phyloP scores from a whole-genome alignment of 495 filamentous ascomycete genomes.

The Melanomma pulvis-pyrius region DNA sequence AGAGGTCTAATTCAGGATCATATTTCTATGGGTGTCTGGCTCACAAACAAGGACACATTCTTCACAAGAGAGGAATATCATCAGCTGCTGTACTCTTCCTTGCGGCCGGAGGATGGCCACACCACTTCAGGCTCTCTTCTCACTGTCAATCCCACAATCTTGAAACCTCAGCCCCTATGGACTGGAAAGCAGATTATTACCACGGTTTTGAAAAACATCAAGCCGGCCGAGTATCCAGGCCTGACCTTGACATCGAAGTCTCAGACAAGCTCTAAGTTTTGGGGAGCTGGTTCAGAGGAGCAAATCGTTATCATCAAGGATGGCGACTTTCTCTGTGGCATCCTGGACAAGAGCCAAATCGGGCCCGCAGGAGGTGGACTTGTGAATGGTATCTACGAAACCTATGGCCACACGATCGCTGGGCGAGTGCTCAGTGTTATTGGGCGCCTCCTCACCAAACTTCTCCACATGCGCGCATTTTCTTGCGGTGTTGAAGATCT shows the following conservation, averaged over 20 bases:
- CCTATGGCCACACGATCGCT: slow-evolving; percentile 84
- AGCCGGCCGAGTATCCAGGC: slow-evolving; percentile 70
- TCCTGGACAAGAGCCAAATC: slow-evolving; percentile 95
- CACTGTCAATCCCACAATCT: slow-evolving; percentile 75
- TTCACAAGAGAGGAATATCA: slow-evolving; percentile 89
- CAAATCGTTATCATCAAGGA: slow-evolving; percentile 79
- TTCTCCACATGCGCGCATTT: slow-evolving; percentile 90
- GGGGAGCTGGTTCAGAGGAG: slow-evolving; percentile 66
- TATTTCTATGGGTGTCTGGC: slow-evolving; percentile 87
- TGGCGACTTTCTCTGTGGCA: slow-evolving; percentile 84
- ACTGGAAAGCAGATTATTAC: slow-evolving; percentile 98
- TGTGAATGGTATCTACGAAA: slow-evolving; percentile 88
- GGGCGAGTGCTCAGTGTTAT: slow-evolving; percentile 85
- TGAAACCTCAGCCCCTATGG: slow-evolving; percentile 83
- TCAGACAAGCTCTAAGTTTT: slow-evolving; percentile 67
- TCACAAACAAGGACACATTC: slow-evolving; percentile 91
- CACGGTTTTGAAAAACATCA: slow-evolving; percentile 90
- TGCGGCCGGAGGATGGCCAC: slow-evolving; percentile 87
- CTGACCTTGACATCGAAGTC: slow-evolving; percentile 79
- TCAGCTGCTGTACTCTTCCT: slow-evolving; percentile 83
- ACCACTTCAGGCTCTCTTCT: slow-evolving; percentile 72
- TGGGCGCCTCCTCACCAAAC: slow-evolving; percentile 84
- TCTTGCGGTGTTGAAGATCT: slow-evolving; percentile 98
- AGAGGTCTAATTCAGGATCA: slow-evolving; percentile 99
- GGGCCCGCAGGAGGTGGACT: slow-evolving; percentile 85